Base-by-base conservation (phyloP, 1,139 yeast genomes). In the Meyerozyma sp. region DNA sequence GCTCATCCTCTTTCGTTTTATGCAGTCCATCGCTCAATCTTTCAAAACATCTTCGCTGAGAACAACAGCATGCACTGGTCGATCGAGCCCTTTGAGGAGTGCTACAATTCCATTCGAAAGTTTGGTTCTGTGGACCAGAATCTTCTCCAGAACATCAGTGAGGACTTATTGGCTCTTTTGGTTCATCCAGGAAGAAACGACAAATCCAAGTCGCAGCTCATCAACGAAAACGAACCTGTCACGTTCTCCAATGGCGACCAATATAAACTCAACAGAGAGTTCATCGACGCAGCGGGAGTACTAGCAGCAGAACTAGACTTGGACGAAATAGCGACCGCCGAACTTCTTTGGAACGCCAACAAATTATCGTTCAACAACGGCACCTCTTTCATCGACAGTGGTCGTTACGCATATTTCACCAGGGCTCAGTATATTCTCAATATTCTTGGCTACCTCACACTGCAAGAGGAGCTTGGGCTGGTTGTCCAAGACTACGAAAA, bases 391-490 rank as follows among this genome's bases (percentile, higher is more conserved):
- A 56, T 75, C 5, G 95, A 88, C 53, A 75, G 82, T 28, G 95
- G 93, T 1, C 75, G 82, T 50, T 77, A 85, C n/a, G 72, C 80
- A 6, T 89, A 77, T 57, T 87, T 81, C 57, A 65, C 79, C 44
- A 75, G 97, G 52, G 74, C 82, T 42, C 84, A 81, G 55, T 84
- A 79, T 52, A 81, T 90, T 18, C 62, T 91, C 40, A 87, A 85
- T 53, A 79, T 88, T 32, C 70, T 83, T 21, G 81, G 87, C 7
- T 86, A 74, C 56, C 63, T 82, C 35, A 61, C 81, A 25, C 48
- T 66, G 2, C 51, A 56, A n/a, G 50, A 56, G 56, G 72, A 58
- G 47, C 59, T 44, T 28, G 43, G 43, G 6, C 53, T 38, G 47
- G 48, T 45, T 5, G 47, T 50, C 5, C 36, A 43, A 2, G 59